phyloP scores from a whole-genome alignment of 2,329 filamentous ascomycete species.

The Cercospora canescens region DNA sequence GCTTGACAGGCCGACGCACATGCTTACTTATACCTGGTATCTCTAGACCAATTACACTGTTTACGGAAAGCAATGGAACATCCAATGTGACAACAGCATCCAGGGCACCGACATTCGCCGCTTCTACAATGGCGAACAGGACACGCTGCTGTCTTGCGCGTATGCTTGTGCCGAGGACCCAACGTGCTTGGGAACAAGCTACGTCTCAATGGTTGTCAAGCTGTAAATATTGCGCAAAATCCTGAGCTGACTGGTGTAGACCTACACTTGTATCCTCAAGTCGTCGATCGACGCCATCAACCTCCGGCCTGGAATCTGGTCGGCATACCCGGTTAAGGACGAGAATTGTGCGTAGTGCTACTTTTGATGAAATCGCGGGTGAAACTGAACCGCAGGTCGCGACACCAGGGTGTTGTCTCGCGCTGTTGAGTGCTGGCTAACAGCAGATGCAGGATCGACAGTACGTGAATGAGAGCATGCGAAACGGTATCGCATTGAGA shows the following conservation, averaged over 20 bases:
- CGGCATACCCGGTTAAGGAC: conserved; percentile 1
- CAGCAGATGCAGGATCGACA: background rate
- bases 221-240: background rate
- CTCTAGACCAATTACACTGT: conserved; percentile 4
- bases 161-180: conserved; percentile 4
- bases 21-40: background rate
- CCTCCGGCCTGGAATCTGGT: conserved; percentile 5
- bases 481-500: background rate
- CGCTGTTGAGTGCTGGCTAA: background rate
- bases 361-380: background rate
- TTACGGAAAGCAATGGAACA: conserved; percentile 6
- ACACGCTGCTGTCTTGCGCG: conserved; percentile 4
- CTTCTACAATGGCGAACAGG: background rate
- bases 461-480: background rate
- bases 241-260: background rate
- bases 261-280: conserved; percentile 3
- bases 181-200: conserved; percentile 3
- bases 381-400: background rate
- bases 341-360: conserved; percentile 1
- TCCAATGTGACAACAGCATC: conserved; percentile 8
- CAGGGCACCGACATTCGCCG: conserved; percentile 2
- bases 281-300: conserved; percentile 4
- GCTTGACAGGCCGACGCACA: background rate
- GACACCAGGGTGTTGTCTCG: background rate
- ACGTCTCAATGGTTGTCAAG: conserved; percentile 1